Base-by-base conservation (phyloP, 169 alveolate genomes). In the Babesia gibsoni region DNA sequence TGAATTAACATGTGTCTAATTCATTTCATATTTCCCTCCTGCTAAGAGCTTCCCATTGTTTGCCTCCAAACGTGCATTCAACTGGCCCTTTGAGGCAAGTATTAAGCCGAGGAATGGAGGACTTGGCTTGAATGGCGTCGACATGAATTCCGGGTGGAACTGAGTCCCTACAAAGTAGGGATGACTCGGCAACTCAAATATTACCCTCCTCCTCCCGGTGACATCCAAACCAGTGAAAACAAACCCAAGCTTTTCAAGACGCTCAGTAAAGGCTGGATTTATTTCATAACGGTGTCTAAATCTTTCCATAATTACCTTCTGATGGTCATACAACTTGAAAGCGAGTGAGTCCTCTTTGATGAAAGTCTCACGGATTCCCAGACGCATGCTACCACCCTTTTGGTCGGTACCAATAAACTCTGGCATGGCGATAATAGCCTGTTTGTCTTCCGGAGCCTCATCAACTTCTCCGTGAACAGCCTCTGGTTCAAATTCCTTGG, bases 201-300 rank as follows among this genome's bases (percentile, higher is more conserved):
- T 83, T 70, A 95, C 98, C 96, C 92, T 93, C 65, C 98, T 82
- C 68, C 84, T 84, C 20, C 93, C 93, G 42, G 88, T 79, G 10
- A 78, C 90, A 82, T 95, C 98, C 65, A 83, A 90, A 18, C 98
- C 98, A 27, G 83, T 48, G 66, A 96, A 96, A 46, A 50, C 83
- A 18, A 95, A 63, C 12, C 99, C 99, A 37, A 65, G 77, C 18
- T 91, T 84, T 67, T 90, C 95, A 63, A 94, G 63, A 23, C 68
- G 58, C 14, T 90, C 91, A 6, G 91, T 91, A 73, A 84, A 91
- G 27, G 86, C 84, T 16, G 95, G 95, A 78, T 93, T 92, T 18
- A 96, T 95, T 87, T 94, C 97, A 64, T 90, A 95, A 59, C 99
- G 68, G 80, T 96, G 98, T 63, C 99, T 83, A 73, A 95, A 98